Evolutionary conservation across 495 filamentous ascomycete species (phyloP).

Genomic region (Aspergillus nanangensis): DNA sequence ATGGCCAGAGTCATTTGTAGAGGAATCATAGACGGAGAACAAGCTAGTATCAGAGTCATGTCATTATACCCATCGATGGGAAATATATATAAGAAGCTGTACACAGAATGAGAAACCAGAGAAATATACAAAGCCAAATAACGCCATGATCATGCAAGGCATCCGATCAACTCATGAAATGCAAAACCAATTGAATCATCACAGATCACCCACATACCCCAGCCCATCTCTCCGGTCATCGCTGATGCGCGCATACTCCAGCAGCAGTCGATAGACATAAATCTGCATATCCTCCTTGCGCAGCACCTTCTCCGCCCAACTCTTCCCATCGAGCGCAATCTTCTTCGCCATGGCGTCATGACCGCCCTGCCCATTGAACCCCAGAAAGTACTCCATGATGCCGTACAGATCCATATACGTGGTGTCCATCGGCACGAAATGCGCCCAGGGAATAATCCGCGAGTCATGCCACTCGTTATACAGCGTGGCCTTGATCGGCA

Average conservation of each 20-base stretch:
- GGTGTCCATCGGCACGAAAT: conserved; percentile 46
- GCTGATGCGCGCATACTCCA: conserved; percentile 30
- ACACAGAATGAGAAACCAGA: too few species aligned
- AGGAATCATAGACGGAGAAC: too few species aligned
- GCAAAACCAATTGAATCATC: too few species aligned
- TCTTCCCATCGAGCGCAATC: conserved; percentile 39
- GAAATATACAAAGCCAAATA: too few species aligned
- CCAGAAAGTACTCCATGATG: conserved; percentile 33
- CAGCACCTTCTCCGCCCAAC: conserved; percentile 37
- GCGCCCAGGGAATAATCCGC: conserved; percentile 51
- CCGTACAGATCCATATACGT: conserved; percentile 40
- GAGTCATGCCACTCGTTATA: conserved; percentile 57
- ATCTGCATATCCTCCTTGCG: conserved; percentile 34
- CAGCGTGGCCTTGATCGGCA: conserved; percentile 45
- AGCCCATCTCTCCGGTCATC: conserved; percentile 11
- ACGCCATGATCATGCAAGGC: too few species aligned
- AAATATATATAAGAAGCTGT: too few species aligned
- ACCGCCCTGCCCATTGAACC: conserved; percentile 7
- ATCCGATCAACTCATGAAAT: too few species aligned
- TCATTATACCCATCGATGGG: too few species aligned
- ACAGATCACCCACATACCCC: neutral
- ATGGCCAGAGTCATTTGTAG: too few species aligned
- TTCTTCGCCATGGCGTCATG: conserved; percentile 25
- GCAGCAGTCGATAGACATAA: conserved; percentile 38
- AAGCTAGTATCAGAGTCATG: too few species aligned